Evolutionary conservation across 73 alveolate genomes (phyloP), one percentile per base, ranked within the genome.

Genomic region (Urostyla sp.): DNA sequence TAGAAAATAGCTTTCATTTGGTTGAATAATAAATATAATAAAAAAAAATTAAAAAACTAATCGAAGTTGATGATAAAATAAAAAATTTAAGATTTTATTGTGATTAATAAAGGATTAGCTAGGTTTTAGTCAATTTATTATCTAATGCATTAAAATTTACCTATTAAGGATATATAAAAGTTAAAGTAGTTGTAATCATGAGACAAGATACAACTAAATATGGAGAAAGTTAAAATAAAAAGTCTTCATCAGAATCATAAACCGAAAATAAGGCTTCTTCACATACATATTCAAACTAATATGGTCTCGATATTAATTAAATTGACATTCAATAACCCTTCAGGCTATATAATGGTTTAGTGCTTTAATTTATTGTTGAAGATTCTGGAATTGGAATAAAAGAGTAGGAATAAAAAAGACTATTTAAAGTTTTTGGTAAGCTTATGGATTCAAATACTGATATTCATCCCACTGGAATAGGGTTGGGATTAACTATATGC

Each of bases 321-420:
- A n/a, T n/a, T n/a, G n/a, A n/a, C n/a, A n/a, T n/a, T n/a, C n/a
- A n/a, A n/a, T n/a, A n/a, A n/a, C n/a, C n/a, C n/a, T n/a, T n/a
- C n/a, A n/a, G n/a, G n/a, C n/a, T n/a, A n/a, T n/a, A n/a, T n/a
- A n/a, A n/a, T n/a, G n/a, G n/a, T n/a, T n/a, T n/a, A n/a, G n/a
- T n/a, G n/a, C n/a, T 55, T 23, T 34, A 31, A 23, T 4, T 59
- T 15, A 34, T 38, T 2, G 56, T 59, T 35, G 31, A 20, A 0
- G 89, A 78, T 44, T 30, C 81, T 32, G 89, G 89, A 45, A 61
- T 63, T 23, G 89, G 89, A 0, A 78, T 78, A 34, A 78, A 66
- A 32, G 63, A 60, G 31, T 34, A 38, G 32, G 89, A 78, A 26
- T 18, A 63, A 32, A 38, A 28, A 7, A 26, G 45, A 32, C 75